Conservation (phyloP, 2,329 filamentous ascomycete genomes). For the Aspergillus quadrilineatus region DNA sequence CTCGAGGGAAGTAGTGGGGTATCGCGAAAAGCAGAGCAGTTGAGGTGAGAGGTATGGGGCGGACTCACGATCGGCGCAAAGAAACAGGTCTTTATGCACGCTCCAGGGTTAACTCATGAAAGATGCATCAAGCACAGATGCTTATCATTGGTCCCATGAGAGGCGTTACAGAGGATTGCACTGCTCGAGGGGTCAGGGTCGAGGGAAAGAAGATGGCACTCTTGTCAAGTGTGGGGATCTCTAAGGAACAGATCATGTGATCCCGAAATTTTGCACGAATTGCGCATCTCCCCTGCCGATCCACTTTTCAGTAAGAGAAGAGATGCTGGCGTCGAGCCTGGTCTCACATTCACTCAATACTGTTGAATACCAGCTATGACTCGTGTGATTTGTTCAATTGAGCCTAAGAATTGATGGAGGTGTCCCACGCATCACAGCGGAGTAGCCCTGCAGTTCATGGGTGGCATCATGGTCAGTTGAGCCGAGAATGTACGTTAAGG, state of each 20-base stretch:
- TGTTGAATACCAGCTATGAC: too few species aligned
- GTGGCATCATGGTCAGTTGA: too few species aligned
- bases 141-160: constrained; percentile 15
- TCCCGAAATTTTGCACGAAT: constrained; percentile 22
- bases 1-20: constrained; percentile 16
- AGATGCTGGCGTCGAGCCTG: background rate
- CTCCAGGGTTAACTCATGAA: constrained; percentile 9
- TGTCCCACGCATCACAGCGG: too few species aligned
- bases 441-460: too few species aligned
- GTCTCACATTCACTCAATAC: too few species aligned
- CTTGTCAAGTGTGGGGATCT: background rate
- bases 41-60: constrained; percentile 17
- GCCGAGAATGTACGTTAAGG: too few species aligned
- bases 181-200: constrained; percentile 3
- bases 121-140: constrained; percentile 6
- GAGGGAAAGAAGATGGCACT: constrained; percentile 8
- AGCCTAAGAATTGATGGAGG: too few species aligned
- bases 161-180: constrained; percentile 2
- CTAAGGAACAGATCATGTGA: constrained; percentile 29
- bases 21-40: constrained; percentile 13
- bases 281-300: background rate
- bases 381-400: too few species aligned
- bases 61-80: constrained; percentile 38
- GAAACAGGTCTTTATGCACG: constrained; percentile 20
- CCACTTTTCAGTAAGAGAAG: background rate